Evolutionary conservation across 768 basidiomycete genomes (phyloP), one percentile per base, ranked within the genome.

Genomic region (Ramaria sp.): DNA sequence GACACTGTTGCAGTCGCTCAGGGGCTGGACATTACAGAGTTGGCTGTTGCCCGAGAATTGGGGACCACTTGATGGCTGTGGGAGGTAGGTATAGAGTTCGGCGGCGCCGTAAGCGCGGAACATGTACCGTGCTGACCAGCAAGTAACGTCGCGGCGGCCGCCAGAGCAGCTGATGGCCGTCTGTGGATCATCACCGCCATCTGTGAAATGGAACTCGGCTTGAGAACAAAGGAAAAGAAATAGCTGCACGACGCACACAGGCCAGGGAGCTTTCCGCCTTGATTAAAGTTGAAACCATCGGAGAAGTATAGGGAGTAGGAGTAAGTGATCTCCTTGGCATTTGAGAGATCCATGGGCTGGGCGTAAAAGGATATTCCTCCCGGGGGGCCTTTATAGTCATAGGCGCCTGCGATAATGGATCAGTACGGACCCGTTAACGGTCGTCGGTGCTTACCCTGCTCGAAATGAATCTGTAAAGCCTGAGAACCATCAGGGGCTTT

Each of bases 191-290:
- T 78, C 81, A 0, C 86, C 86, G 0, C 85, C 86, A 63, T 83
- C 54, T 47, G 12, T 53, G 27, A 27, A 27, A 24, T 31, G 5
- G 15, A 47, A 47, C 34, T 52, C 4, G 22, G 52, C n/a, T 37
- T 0, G 17, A 49, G 11, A 27, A 34, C 20, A 17, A 60, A 27
- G 12, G 22, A 9, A 17, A 39, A 12, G 10, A 57, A n/a, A 51
- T 27, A 70, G 42, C 22, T 15, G 30, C 13, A 37, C 31, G n/a
- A 48, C 54, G 33, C 7, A 56, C 54, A 90, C 4, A 92, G 60
- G 0, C 91, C 92, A 0, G 91, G 89, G 5, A 94, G 67, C 69
- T 96, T 94, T 7, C 92, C 92, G 4, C 79, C 91, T 53, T 78
- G 73, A 17, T 90, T 88, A 75, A 82, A 94, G 53, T 84, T 75